Conservation (phyloP, 2,329 filamentous ascomycete species). For the Huntiella omanensis region DNA sequence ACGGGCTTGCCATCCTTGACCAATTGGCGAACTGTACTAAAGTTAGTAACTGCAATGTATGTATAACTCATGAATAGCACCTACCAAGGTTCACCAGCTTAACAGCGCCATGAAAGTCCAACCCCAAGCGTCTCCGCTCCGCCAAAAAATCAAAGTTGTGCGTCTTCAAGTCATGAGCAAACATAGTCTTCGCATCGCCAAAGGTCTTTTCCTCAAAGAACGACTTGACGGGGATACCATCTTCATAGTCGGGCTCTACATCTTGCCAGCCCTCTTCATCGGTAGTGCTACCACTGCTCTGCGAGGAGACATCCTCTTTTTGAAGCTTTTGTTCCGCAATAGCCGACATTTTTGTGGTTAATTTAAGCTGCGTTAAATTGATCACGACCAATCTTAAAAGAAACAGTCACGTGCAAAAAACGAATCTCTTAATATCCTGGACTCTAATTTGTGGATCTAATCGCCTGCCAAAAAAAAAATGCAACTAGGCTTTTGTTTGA, state of each 20-base stretch:
- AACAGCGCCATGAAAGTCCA: conserved; percentile 57
- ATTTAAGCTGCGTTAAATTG: too few species aligned
- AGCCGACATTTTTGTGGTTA: conserved; percentile 2
- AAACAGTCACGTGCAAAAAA: too few species aligned
- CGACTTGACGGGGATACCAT: conserved; percentile 42
- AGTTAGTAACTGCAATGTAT: not conserved
- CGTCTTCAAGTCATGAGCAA: conserved; percentile 47
- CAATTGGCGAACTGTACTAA: conserved; percentile 26
- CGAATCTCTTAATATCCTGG: too few species aligned
- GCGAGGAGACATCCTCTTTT: conserved; percentile 4
- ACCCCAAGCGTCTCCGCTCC: conserved; percentile 33
- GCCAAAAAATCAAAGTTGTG: conserved; percentile 48
- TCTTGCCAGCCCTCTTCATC: conserved; percentile 34
- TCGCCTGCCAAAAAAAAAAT: too few species aligned
- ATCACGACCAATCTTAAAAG: too few species aligned
- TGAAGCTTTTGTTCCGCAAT: conserved; percentile 3
- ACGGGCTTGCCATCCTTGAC: conserved; percentile 26
- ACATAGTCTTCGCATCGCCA: conserved; percentile 42
- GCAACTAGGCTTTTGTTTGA: too few species aligned
- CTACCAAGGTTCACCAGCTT: conserved; percentile 54
- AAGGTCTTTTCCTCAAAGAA: conserved; percentile 51
- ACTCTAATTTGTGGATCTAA: too few species aligned
- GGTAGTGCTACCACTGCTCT: conserved; percentile 13
- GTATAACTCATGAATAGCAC: conserved; percentile 2
- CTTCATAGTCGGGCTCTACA: conserved; percentile 42